Conservation (phyloP, 306 rosid species). For the Abrus precatorius region DNA sequence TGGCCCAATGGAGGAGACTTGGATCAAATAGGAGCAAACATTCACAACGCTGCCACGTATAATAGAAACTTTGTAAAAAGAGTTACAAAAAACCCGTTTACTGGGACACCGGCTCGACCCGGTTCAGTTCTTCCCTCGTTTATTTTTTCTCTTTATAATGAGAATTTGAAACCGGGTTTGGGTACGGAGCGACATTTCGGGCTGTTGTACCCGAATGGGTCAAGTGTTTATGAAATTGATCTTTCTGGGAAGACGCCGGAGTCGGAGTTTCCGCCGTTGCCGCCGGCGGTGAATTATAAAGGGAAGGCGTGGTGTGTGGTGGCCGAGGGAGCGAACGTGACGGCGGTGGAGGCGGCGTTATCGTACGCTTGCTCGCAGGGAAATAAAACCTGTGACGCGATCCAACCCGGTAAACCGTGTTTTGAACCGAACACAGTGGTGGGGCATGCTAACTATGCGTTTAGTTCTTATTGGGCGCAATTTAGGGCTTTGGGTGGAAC, state of each 20-base stretch:
- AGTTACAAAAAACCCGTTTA: slow-evolving; percentile 58
- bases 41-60: slow-evolving; percentile 82
- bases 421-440: slow-evolving; percentile 60
- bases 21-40: slow-evolving; percentile 80
- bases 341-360: slow-evolving; percentile 65
- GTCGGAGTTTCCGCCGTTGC: slow-evolving; percentile 62
- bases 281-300: slow-evolving; percentile 59
- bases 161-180: slow-evolving; percentile 74
- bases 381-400: slow-evolving; percentile 73
- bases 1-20: slow-evolving; percentile 89
- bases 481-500: slow-evolving; percentile 67
- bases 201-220: slow-evolving; percentile 72
- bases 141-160: slow-evolving; percentile 78
- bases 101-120: slow-evolving; percentile 88
- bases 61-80: slow-evolving; percentile 73
- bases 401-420: slow-evolving; percentile 66
- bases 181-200: slow-evolving; percentile 92
- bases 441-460: slow-evolving; percentile 75
- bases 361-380: slow-evolving; percentile 90
- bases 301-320: slow-evolving; percentile 87
- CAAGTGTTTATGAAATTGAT: slow-evolving; percentile 65
- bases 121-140: slow-evolving; percentile 67
- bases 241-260: slow-evolving; percentile 62
- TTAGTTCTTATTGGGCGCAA: slow-evolving; percentile 87
- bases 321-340: slow-evolving; percentile 68